phyloP scores from a whole-genome alignment of 2,329 filamentous ascomycete species.

The Verticillium longisporum region DNA sequence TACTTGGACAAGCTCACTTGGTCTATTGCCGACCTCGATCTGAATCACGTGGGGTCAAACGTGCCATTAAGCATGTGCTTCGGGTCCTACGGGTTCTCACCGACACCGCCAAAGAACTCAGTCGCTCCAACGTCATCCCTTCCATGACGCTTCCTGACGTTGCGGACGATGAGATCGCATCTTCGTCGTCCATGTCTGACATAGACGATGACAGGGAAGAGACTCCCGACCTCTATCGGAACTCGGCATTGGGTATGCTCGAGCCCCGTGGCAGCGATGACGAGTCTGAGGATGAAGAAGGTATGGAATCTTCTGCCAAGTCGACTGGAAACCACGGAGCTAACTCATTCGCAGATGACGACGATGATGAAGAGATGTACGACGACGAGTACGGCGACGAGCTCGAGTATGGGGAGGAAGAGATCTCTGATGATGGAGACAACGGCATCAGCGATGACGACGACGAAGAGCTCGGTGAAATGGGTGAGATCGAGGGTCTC shows the following conservation, averaged over 20 bases:
- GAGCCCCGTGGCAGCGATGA: constrained; percentile 78
- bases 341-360: constrained; percentile 28
- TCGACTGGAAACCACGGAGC: constrained; percentile 6
- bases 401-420: constrained; percentile 84
- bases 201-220: constrained; percentile 83
- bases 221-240: constrained; percentile 93
- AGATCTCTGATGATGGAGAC: constrained; percentile 69
- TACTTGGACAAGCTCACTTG: constrained; percentile 83
- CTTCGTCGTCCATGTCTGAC: constrained; percentile 83
- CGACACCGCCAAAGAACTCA: constrained; percentile 78
- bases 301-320: constrained; percentile 21
- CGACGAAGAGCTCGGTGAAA: constrained; percentile 74
- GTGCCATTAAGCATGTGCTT: constrained; percentile 93
- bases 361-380: constrained; percentile 87
- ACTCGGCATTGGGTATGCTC: constrained; percentile 91
- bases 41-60: constrained; percentile 89
- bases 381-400: constrained; percentile 87
- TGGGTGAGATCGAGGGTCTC: constrained; percentile 77
- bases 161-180: constrained; percentile 82
- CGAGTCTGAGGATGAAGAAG: constrained; percentile 64
- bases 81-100: constrained; percentile 83
- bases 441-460: constrained; percentile 80
- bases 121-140: constrained; percentile 70
- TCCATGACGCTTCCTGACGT: constrained; percentile 55
- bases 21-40: constrained; percentile 90